Percentiles rank a stretch among this genome's conserved stretches.
These are phyloP conservation scores for Tetrapisispora fleetii DNA, from an alignment of 805 yeast genomes.

Conservation along the genomic window DNA sequence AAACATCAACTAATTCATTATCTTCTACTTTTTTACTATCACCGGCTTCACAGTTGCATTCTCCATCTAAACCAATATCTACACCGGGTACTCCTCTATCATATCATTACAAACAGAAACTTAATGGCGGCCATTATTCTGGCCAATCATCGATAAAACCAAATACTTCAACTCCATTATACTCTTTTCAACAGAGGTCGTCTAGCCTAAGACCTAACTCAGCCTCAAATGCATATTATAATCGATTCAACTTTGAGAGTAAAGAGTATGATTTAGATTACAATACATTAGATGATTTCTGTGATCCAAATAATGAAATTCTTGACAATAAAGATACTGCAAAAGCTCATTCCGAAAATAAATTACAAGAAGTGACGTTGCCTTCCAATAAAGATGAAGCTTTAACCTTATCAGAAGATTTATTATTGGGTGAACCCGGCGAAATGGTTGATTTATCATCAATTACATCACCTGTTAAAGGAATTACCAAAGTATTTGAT, in stretches of 20 bases:
- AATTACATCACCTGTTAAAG: background rate
- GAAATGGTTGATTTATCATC: conserved; percentile 23
- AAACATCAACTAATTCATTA: conserved; percentile 20
- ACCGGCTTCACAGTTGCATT: conserved; percentile 18
- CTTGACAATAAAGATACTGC: background rate
- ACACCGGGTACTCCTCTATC: conserved; percentile 21
- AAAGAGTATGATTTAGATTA: conserved; percentile 30
- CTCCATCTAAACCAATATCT: conserved; percentile 17
- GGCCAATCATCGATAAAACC: background rate
- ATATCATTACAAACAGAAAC: conserved; percentile 3
- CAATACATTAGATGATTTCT: conserved; percentile 2
- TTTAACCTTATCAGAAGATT: conserved; percentile 10
- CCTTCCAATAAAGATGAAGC: background rate
- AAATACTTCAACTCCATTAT: conserved; percentile 3
- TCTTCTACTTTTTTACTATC: conserved; percentile 21
- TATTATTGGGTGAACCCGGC: conserved; percentile 28
- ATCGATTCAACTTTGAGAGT: conserved; percentile 30
- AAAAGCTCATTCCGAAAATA: background rate
- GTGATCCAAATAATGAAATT: conserved; percentile 2
- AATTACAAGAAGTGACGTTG: background rate
- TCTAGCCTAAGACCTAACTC: conserved; percentile 4
- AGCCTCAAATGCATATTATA: conserved; percentile 8
- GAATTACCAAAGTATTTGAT: background rate
- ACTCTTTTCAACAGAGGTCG: conserved; percentile 4
- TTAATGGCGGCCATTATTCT: background rate